Evolutionary conservation across 176 grass and related monocot genomes (phyloP).

Genomic region (Neostapfia colusana): DNA sequence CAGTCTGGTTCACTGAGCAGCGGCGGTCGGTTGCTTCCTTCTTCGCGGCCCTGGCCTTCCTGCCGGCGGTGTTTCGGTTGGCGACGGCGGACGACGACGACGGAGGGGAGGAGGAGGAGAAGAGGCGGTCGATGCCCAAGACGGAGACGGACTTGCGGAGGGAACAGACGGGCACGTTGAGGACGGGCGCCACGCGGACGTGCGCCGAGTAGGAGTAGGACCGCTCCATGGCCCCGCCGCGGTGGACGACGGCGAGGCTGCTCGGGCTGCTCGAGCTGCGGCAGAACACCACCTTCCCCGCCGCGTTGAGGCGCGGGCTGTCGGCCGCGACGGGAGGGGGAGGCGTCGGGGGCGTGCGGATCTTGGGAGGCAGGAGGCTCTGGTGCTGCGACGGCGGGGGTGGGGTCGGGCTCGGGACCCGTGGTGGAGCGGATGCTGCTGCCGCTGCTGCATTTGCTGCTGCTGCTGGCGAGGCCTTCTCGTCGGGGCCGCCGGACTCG

Average conservation of each 20-base stretch:
- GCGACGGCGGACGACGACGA: not conserved
- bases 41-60: slow-evolving; percentile 28
- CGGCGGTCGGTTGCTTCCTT: not conserved
- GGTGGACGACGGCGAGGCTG: slow-evolving; percentile 56
- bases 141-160: slow-evolving; percentile 84
- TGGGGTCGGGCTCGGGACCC: not conserved
- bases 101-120: slow-evolving; percentile 29
- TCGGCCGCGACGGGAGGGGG: slow-evolving; percentile 51
- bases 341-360: slow-evolving; percentile 22
- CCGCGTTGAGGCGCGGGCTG: slow-evolving; percentile 86
- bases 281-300: slow-evolving; percentile 92
- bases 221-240: slow-evolving; percentile 60
- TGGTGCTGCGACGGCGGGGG: slow-evolving; percentile 1
- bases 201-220: slow-evolving; percentile 98
- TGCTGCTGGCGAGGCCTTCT: not conserved
- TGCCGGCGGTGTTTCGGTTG: not conserved
- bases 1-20: too few species aligned
- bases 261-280: slow-evolving; percentile 88
- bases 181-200: slow-evolving; percentile 76
- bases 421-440: not conserved
- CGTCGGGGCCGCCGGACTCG: slow-evolving; percentile 36
- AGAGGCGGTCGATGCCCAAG: slow-evolving; percentile 84
- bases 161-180: slow-evolving; percentile 89
- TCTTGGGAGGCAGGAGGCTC: slow-evolving; percentile 43
- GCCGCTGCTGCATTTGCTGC: not conserved